Percentiles rank a stretch among this genome's conserved stretches.
Conservation (phyloP, 169 alveolate species). For the Plasmodium vinckei region DNA sequence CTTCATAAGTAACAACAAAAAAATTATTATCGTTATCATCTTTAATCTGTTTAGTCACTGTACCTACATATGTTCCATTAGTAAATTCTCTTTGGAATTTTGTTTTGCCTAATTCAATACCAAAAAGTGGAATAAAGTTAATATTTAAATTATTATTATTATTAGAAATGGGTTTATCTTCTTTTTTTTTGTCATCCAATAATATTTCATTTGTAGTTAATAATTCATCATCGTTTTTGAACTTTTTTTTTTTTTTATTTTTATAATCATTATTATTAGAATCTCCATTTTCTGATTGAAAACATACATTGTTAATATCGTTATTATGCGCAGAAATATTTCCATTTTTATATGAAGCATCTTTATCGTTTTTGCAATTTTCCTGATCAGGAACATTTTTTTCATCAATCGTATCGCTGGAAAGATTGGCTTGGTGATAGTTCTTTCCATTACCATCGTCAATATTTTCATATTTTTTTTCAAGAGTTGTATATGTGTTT, state of each 20-base stretch:
- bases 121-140: constrained; percentile 67
- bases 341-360: background rate
- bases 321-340: background rate
- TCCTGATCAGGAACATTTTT: background rate
- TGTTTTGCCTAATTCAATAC: constrained; percentile 71
- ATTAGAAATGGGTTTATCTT: background rate
- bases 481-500: background rate
- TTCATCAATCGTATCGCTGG: background rate
- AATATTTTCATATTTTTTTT: background rate
- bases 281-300: background rate
- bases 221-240: background rate
- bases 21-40: constrained; percentile 51
- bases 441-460: background rate
- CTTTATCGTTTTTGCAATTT: background rate
- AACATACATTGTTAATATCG: background rate
- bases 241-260: background rate
- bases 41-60: constrained; percentile 68
- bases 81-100: constrained; percentile 77
- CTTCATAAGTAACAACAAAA: constrained; percentile 75
- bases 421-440: background rate
- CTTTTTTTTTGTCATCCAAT: constrained; percentile 4
- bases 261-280: background rate
- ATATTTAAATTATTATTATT: background rate
- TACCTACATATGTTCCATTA: constrained; percentile 74
- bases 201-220: background rate